These are phyloP conservation scores for Yamadazyma phyllophila DNA, from an alignment of 805 yeast genomes.

Conservation along the genomic window DNA sequence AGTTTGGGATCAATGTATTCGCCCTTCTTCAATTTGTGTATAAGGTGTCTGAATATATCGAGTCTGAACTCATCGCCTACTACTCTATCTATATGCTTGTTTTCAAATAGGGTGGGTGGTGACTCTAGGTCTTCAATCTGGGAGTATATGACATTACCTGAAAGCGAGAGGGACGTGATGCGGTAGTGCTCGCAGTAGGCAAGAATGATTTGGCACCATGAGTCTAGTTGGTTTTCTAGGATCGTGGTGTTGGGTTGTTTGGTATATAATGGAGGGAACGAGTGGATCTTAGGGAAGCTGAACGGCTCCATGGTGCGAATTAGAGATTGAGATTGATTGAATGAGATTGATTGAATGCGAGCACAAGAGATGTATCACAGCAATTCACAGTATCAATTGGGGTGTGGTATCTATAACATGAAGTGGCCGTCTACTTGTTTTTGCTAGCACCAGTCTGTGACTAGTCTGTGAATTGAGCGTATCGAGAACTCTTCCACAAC, in stretches of 20 bases:
- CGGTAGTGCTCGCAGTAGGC: slow-evolving; percentile 56
- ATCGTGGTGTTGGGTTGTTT: slow-evolving; percentile 82
- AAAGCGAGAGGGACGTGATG: slow-evolving; percentile 30
- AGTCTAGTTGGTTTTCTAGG: slow-evolving; percentile 69
- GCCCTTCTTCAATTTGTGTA: slow-evolving; percentile 50
- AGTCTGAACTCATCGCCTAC: slow-evolving; percentile 54
- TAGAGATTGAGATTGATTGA: background rate
- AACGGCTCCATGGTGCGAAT: slow-evolving; percentile 17
- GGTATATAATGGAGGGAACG: slow-evolving; percentile 90
- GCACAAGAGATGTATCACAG: background rate
- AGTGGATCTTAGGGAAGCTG: slow-evolving; percentile 42
- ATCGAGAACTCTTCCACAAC: too few species aligned
- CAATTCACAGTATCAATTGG: background rate
- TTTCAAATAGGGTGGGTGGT: slow-evolving; percentile 47
- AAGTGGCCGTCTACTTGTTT: too few species aligned
- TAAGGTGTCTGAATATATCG: slow-evolving; percentile 58
- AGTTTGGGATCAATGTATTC: slow-evolving; percentile 49
- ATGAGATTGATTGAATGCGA: background rate
- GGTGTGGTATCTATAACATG: too few species aligned
- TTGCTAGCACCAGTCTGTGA: too few species aligned
- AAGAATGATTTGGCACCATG: slow-evolving; percentile 70
- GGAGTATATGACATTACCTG: slow-evolving; percentile 28
- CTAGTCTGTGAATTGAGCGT: too few species aligned
- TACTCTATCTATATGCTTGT: slow-evolving; percentile 48
- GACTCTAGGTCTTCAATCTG: slow-evolving; percentile 21